Base-by-base conservation (phyloP, 2,329 filamentous ascomycete genomes). In the Stylonectria norvegica region DNA sequence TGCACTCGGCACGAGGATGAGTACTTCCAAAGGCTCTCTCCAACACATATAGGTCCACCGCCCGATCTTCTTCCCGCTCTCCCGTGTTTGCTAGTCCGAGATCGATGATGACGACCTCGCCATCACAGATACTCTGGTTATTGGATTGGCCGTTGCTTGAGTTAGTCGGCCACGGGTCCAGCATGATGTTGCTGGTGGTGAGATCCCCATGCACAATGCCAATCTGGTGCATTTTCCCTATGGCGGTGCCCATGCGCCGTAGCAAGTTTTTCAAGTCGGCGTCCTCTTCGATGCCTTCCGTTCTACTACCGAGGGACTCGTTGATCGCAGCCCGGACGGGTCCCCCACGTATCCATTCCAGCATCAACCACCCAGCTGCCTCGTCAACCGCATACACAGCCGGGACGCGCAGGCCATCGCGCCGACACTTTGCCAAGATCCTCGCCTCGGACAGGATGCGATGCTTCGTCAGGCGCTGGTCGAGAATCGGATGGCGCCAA, bases 131-230 rank as follows among this genome's bases (percentile, higher is more conserved):
- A 15, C 47, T 53, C 9, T 49, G 39, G 19, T 53, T 49, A 7
- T 53, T 49, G 5, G 50, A 38, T 5, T 36, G 50, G 10, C 50
- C 55, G 20, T 35, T 46, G 12, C 40, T 44, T 30, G 43, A 30
- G n/a, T 52, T 48, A 28, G 48, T 18, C 38, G 54, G 39, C 45
- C 43, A 36, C 15, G 57, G 58, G 11, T 73, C 71, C 52, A 97
- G 62, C 84, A 98, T 96, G 69, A 98, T 76, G 67, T 98, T 98
- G 68, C 90, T 96, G 49, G 90, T 98, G 45, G 93, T 98, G 68
- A 98, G 67, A 69, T 98, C 93, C 28, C 93, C 93, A 69, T 98
- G 93, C 43, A 95, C 82, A 40, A 97, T 79, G 12, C 91, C 91
- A n/a, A 81, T 75, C 39, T 75, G 77, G 71, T 98, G 93, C 71